These are phyloP conservation scores for Ceratonia siliqua DNA, from an alignment of 306 rosid genomes.

Conservation along the genomic window DNA sequence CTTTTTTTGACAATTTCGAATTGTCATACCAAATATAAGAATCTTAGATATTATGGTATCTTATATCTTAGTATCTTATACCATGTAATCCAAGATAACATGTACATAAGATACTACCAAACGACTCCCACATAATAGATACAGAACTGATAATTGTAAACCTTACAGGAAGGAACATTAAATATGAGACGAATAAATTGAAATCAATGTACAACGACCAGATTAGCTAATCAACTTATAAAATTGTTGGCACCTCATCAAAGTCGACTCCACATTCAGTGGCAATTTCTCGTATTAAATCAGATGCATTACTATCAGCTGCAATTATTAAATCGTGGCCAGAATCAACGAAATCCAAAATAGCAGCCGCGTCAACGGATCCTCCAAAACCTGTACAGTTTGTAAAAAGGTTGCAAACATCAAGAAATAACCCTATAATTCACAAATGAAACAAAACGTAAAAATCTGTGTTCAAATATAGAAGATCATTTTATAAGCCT, in stretches of 20 bases:
- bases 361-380: constrained; percentile 72
- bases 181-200: neutral
- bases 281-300: constrained; percentile 79
- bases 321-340: constrained; percentile 92
- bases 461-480: neutral
- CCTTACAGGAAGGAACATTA: neutral
- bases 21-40: no score
- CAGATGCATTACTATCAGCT: constrained; percentile 81
- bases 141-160: neutral
- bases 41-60: no score
- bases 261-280: constrained; percentile 92
- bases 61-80: no score
- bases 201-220: neutral
- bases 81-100: no score
- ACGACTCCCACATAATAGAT: no score
- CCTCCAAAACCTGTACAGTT: constrained; percentile 83
- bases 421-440: neutral
- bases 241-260: constrained; percentile 71
- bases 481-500: neutral
- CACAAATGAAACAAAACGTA: neutral
- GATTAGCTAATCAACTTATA: constrained; percentile 1
- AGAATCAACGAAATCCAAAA: constrained; percentile 90
- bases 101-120: no score
- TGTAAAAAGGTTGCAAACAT: neutral
- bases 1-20: no score